Evolutionary conservation across 768 basidiomycete genomes (phyloP), one percentile per base, ranked within the genome.

Genomic region (Tulasnella sp.): DNA sequence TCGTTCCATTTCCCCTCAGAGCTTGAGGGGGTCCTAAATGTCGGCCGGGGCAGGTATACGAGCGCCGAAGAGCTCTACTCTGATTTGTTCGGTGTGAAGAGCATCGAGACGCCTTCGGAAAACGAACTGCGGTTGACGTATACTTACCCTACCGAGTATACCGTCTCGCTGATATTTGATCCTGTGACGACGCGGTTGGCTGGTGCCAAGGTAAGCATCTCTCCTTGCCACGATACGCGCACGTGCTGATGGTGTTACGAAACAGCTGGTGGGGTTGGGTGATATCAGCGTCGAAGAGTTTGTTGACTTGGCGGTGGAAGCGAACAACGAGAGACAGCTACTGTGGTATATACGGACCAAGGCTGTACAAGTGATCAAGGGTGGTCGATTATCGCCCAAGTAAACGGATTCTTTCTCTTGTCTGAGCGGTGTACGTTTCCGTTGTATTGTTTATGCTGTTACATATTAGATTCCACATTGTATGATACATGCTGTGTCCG

Each of bases 11-110:
- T 17, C 14, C 23, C 12, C 42, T 35, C 23, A 4, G 11, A 5
- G n/a, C 21, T 48, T 15, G 25, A 14, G n/a, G n/a, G n/a, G n/a
- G 46, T 21, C 23, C 19, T 23, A 46, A 7, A 32, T 12, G 9
- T 8, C 14, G 23, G 23, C 11, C 6, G 6, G 27, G 25, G 27
- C 34, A 57, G 55, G 55, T 57, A 57, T 19, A 36, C 55, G 2
- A 34, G 42, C 14, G 40, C 55, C 23, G 55, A 57, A 49, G 55
- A 57, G n/a, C 45, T 57, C 42, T 45, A 45, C 41, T 46, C 45
- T 19, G 55, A 57, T 32, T 29, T 57, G 15, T 21, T 57, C 39
- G 55, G 55, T 2, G 15, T 57, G 14, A 25, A 32, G 48, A 14
- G 42, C 5, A 19, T 46, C 15, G 55, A 57, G 15, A 45, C 42